These are phyloP conservation scores for Colletotrichum noveboracense DNA, from an alignment of 2,329 filamentous ascomycete genomes.

Conservation along the genomic window DNA sequence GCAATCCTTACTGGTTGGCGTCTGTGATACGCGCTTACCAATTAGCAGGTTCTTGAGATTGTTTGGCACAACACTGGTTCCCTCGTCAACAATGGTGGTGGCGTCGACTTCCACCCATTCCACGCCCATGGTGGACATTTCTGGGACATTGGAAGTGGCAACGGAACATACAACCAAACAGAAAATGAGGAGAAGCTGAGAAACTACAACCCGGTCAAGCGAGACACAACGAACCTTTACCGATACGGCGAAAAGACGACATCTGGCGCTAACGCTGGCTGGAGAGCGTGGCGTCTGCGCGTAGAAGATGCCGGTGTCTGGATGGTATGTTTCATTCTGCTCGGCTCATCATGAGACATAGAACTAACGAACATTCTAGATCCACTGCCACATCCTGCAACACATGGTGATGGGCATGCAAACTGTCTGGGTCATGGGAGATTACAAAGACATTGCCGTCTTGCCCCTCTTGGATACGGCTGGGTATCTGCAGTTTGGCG, in stretches of 20 bases:
- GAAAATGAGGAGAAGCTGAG: slow-evolving; percentile 47
- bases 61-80: slow-evolving; percentile 17
- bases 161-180: slow-evolving; percentile 55
- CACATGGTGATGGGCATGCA: slow-evolving; percentile 63
- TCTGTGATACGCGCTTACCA: neutral
- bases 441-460: slow-evolving; percentile 23
- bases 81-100: slow-evolving; percentile 35
- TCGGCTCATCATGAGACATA: neutral
- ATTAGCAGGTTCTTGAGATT: slow-evolving; percentile 3
- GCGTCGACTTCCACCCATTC: slow-evolving; percentile 56
- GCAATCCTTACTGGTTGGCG: slow-evolving; percentile 57
- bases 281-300: slow-evolving; percentile 64
- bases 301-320: slow-evolving; percentile 60
- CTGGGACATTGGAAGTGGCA: slow-evolving; percentile 58
- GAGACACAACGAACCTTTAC: slow-evolving; percentile 61
- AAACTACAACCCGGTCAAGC: slow-evolving; percentile 37
- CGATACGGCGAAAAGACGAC: slow-evolving; percentile 49
- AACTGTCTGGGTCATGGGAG: slow-evolving; percentile 30
- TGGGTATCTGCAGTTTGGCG: slow-evolving; percentile 50
- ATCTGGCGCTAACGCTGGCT: slow-evolving; percentile 52
- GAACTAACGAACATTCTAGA: slow-evolving; percentile 15
- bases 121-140: slow-evolving; percentile 61
- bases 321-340: slow-evolving; percentile 42
- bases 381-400: slow-evolving; percentile 64
- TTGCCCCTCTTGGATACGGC: slow-evolving; percentile 35